Conservation (phyloP, 768 basidiomycete genomes). For the Filobasidium wieringae region DNA sequence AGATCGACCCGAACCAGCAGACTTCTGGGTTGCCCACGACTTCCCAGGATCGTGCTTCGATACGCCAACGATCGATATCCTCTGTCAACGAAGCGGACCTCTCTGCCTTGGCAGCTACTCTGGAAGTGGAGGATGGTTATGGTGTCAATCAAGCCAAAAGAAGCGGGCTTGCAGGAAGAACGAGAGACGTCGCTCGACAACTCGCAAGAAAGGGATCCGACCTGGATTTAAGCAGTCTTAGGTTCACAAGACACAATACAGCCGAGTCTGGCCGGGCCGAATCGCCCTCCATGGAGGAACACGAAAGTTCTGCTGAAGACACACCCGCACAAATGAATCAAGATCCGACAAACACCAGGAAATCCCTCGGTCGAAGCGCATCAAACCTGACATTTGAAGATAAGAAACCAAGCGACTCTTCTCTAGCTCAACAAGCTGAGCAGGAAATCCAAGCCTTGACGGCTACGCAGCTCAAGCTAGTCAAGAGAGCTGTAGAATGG, state of each 20-base stretch:
- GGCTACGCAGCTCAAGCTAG: constrained; percentile 11
- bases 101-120: not conserved
- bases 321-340: not conserved
- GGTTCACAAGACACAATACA: too few species aligned
- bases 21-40: not conserved
- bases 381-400: constrained; percentile 1
- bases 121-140: not conserved
- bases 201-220: not conserved
- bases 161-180: constrained; percentile 6
- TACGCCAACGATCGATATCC: not conserved
- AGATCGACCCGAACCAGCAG: not conserved
- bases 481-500: constrained; percentile 11
- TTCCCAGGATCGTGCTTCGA: not conserved
- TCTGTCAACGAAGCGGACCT: constrained; percentile 3
- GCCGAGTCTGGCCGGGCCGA: too few species aligned
- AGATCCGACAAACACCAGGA: not conserved
- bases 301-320: not conserved
- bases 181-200: constrained; percentile 3
- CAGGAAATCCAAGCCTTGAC: constrained; percentile 9
- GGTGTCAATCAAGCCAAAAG: constrained; percentile 2
- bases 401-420: too few species aligned
- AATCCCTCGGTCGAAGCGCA: too few species aligned
- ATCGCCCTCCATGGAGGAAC: too few species aligned
- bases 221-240: constrained; percentile 3
- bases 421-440: not conserved